Conservation (phyloP, 768 basidiomycete species). For the Fomitopsis serialis region DNA sequence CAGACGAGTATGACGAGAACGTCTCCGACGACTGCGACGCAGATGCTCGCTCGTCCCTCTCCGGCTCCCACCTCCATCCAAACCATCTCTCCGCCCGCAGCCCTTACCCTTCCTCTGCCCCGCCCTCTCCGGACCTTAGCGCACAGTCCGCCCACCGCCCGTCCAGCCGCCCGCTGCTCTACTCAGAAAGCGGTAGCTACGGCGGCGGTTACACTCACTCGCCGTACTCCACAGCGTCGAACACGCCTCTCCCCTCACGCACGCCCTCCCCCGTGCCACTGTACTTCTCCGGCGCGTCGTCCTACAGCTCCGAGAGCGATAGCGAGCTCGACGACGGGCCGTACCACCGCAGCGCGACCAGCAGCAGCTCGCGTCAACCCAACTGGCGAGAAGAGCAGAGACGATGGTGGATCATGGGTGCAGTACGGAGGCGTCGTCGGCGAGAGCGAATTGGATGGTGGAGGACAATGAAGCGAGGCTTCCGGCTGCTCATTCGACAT, state of each 20-base stretch:
- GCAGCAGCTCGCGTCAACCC: conserved; percentile 16
- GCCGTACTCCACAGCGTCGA: conserved; percentile 25
- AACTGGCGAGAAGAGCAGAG: neutral
- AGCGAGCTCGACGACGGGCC: conserved; percentile 30
- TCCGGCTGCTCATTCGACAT: conserved; percentile 56
- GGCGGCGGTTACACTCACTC: conserved; percentile 15
- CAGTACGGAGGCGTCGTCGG: conserved; percentile 43
- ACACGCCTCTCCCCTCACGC: conserved; percentile 58
- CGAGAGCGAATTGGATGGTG: conserved; percentile 38
- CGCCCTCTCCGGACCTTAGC: conserved; percentile 19
- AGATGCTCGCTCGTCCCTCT: conserved; percentile 3
- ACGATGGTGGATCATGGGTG: conserved; percentile 49
- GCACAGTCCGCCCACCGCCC: conserved; percentile 9
- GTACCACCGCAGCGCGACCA: conserved; percentile 22
- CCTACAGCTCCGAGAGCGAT: conserved; percentile 60
- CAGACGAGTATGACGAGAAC: conserved; percentile 3
- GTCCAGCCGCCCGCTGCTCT: conserved; percentile 35
- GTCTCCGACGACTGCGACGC: conserved; percentile 5
- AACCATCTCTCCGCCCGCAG: conserved; percentile 6
- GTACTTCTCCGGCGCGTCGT: conserved; percentile 42
- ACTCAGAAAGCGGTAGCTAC: conserved; percentile 15
- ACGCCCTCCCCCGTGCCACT: conserved; percentile 54
- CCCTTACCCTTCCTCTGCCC: conserved; percentile 16
- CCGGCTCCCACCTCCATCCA: conserved; percentile 7
- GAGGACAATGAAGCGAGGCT: conserved; percentile 48